phyloP scores from a whole-genome alignment of 192 early-diverging fungal genomes.

The Gonapodya prolifera region DNA sequence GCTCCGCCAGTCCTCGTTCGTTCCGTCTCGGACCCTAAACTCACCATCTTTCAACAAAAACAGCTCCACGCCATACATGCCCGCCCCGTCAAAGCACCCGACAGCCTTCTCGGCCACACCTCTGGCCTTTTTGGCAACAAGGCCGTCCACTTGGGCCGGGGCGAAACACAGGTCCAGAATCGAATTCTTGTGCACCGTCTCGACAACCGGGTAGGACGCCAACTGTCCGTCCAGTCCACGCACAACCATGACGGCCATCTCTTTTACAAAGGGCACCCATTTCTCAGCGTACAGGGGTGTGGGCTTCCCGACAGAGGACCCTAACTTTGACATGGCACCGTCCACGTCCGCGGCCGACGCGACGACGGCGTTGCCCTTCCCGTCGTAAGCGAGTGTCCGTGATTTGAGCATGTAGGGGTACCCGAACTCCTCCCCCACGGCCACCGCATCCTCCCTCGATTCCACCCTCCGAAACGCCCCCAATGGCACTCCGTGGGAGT shows the following conservation, averaged over 20 bases:
- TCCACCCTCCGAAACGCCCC: no score
- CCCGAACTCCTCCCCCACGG: slow-evolving; percentile 55
- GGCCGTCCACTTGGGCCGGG: slow-evolving; percentile 88
- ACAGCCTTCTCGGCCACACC: slow-evolving; percentile 77
- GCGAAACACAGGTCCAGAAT: slow-evolving; percentile 94
- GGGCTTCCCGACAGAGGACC: slow-evolving; percentile 31
- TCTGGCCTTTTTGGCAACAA: slow-evolving; percentile 54
- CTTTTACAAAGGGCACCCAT: slow-evolving; percentile 83
- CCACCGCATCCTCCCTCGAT: slow-evolving; percentile 24
- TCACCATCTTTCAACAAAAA: slow-evolving; percentile 77
- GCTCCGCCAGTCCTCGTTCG: background rate
- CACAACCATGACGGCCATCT: slow-evolving; percentile 97
- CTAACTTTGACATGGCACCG: slow-evolving; percentile 44
- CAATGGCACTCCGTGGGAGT: background rate
- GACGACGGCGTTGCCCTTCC: slow-evolving; percentile 84
- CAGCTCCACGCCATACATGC: slow-evolving; percentile 97
- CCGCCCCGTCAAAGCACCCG: slow-evolving; percentile 57
- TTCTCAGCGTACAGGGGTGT: slow-evolving; percentile 80
- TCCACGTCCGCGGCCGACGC: slow-evolving; percentile 54
- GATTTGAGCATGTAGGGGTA: slow-evolving; percentile 95
- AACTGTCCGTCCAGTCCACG: slow-evolving; percentile 60
- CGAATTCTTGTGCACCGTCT: slow-evolving; percentile 93
- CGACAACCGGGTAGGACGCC: slow-evolving; percentile 82
- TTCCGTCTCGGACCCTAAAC: no score
- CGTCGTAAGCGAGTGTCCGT: slow-evolving; percentile 90